Evolutionary conservation across 495 filamentous ascomycete species (phyloP).

Genomic region (Platismatia glauca): DNA sequence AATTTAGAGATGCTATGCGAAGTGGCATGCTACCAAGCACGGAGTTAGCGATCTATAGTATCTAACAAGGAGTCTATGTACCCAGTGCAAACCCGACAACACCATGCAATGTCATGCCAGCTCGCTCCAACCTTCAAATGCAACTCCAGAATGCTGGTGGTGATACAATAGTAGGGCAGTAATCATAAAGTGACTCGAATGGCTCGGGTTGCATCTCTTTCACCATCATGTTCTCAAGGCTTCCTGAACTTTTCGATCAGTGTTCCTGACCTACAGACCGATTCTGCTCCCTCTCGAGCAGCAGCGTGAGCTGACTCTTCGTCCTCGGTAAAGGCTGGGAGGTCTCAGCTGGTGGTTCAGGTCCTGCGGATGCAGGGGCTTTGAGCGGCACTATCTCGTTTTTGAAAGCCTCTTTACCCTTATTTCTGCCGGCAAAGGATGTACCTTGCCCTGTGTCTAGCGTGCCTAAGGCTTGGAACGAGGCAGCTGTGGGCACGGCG

Average conservation of each 20-base stretch:
- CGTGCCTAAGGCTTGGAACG: constrained; percentile 20
- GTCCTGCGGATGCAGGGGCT: constrained; percentile 8
- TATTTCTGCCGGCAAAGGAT: background rate
- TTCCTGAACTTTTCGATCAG: background rate
- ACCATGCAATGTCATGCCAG: constrained; percentile 10
- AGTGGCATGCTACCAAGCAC: background rate
- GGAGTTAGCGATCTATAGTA: background rate
- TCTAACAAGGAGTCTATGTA: background rate
- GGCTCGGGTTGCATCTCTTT: background rate
- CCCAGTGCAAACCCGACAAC: background rate
- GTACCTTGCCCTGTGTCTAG: constrained; percentile 13
- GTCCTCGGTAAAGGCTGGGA: constrained; percentile 21
- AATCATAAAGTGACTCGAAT: background rate
- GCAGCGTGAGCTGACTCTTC: constrained; percentile 26
- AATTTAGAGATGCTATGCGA: background rate
- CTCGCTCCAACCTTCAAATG: constrained; percentile 12
- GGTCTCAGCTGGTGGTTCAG: background rate
- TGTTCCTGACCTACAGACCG: constrained; percentile 1
- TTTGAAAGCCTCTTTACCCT: constrained; percentile 14
- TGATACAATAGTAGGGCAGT: background rate
- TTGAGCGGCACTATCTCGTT: constrained; percentile 14
- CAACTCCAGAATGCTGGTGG: background rate
- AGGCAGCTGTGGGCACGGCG: constrained; percentile 16
- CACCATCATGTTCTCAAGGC: background rate
- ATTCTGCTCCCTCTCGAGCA: constrained; percentile 18